Evolutionary conservation across 2,329 filamentous ascomycete genomes (phyloP).

Genomic region (Teratosphaeriaceae sp.): DNA sequence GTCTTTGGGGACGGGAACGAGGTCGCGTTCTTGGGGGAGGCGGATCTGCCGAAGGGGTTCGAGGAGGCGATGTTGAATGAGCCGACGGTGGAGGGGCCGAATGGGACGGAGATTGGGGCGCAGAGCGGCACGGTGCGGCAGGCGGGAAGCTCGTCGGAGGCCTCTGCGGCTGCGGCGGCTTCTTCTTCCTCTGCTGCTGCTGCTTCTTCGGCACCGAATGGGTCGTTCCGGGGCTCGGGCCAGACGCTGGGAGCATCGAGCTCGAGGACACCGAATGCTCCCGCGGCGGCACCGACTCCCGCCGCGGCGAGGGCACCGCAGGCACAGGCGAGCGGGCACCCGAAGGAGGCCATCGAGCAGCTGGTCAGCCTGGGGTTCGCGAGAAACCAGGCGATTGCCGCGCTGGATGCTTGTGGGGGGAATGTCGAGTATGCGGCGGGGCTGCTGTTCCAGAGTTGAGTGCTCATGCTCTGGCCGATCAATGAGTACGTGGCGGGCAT

Average conservation of each 20-base stretch:
- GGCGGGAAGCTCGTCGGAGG: constrained; percentile 30
- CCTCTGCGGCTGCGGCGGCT: constrained; percentile 18
- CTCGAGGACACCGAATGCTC: constrained; percentile 6
- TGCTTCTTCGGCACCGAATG: constrained; percentile 23
- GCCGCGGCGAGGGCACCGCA: constrained; percentile 3
- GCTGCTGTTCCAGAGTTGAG: constrained; percentile 52
- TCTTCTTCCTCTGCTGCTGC: constrained; percentile 15
- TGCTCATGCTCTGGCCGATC: too few species aligned
- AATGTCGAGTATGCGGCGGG: constrained; percentile 86
- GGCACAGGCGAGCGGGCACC: constrained; percentile 30
- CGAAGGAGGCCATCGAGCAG: constrained; percentile 64
- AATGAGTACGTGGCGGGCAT: too few species aligned
- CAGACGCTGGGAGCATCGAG: constrained; percentile 7
- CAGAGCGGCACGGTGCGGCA: constrained; percentile 69
- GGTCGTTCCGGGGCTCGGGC: constrained; percentile 9
- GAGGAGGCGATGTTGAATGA: constrained; percentile 70
- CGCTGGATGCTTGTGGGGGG: constrained; percentile 74
- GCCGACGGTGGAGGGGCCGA: constrained; percentile 76
- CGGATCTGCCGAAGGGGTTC: constrained; percentile 80
- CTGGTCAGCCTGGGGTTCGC: constrained; percentile 73
- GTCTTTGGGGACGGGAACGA: constrained; percentile 69
- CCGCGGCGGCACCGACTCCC: not conserved
- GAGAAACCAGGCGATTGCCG: constrained; percentile 67
- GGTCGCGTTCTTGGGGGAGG: constrained; percentile 84
- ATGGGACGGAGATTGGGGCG: constrained; percentile 81